Percentiles rank a stretch among this genome's conserved stretches.
Conservation (phyloP, 2,329 filamentous ascomycete genomes). For the Alternaria sp. region DNA sequence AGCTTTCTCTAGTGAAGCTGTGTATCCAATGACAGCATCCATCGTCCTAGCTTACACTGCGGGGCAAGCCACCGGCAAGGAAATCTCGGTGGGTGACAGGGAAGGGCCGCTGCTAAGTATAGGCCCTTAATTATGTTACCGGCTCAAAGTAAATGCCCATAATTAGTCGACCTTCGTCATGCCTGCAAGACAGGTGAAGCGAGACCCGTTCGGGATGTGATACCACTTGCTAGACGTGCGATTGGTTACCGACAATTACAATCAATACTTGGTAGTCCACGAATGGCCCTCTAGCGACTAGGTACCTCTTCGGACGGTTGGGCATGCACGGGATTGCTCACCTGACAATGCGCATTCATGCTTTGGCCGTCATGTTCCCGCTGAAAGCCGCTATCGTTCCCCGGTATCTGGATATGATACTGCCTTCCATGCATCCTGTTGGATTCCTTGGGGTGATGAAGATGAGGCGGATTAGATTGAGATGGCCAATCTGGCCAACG, state of each 20-base stretch:
- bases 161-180: conserved; percentile 36
- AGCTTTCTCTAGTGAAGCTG: conserved; percentile 40
- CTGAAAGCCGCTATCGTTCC: conserved; percentile 17
- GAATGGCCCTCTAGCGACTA: conserved; percentile 40
- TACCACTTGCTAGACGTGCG: conserved; percentile 12
- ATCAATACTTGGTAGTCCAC: conserved; percentile 47
- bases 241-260: conserved; percentile 45
- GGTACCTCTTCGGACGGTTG: conserved; percentile 28
- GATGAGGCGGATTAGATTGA: conserved; percentile 3
- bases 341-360: conserved; percentile 42
- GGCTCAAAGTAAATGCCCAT: conserved; percentile 29
- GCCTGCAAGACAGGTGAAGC: conserved; percentile 21
- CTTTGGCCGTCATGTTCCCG: conserved; percentile 13
- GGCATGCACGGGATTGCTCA: conserved; percentile 29
- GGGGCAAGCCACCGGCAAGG: conserved; percentile 27
- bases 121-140: conserved; percentile 42
- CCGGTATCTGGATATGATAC: conserved; percentile 25
- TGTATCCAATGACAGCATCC: conserved; percentile 35
- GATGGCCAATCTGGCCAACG: background rate
- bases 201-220: conserved; percentile 22
- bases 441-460: conserved; percentile 4
- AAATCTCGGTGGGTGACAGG: conserved; percentile 32
- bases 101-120: conserved; percentile 35
- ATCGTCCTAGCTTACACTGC: conserved; percentile 27
- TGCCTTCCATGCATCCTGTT: conserved; percentile 15